Percentiles rank a stretch among this genome's conserved stretches.
Evolutionary conservation across 768 basidiomycete genomes (phyloP).

Genomic region (Phaeotremella skinneri): DNA sequence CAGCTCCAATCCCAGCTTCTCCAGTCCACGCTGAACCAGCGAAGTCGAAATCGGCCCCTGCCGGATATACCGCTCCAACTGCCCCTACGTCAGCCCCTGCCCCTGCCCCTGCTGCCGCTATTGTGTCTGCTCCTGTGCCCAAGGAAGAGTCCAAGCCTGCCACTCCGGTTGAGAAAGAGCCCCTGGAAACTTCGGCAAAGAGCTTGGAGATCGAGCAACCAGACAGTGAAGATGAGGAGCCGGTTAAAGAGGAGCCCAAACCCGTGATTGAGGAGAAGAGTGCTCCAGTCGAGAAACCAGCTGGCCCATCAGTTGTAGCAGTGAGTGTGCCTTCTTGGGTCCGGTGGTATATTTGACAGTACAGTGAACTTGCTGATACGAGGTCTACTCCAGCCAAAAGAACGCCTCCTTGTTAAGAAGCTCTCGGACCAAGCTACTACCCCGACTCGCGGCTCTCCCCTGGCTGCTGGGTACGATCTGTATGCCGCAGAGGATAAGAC

Average conservation of each 20-base stretch:
- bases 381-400: constrained; percentile 40
- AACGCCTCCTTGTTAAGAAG: constrained; percentile 70
- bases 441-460: constrained; percentile 79
- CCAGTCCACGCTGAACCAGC: constrained; percentile 25
- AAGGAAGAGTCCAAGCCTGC: constrained; percentile 19
- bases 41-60: constrained; percentile 17
- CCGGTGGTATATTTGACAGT: too few species aligned
- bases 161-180: constrained; percentile 12
- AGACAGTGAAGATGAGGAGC: constrained; percentile 40
- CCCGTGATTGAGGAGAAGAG: not conserved
- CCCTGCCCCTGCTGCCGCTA: constrained; percentile 14
- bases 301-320: constrained; percentile 9
- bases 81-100: constrained; percentile 17
- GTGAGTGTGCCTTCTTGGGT: constrained; percentile 10
- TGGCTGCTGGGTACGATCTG: constrained; percentile 92
- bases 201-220: constrained; percentile 42
- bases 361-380: too few species aligned
- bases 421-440: constrained; percentile 75
- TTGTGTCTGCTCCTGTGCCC: not conserved
- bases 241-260: constrained; percentile 10
- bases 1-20: constrained; percentile 48
- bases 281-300: not conserved
- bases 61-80: constrained; percentile 7
- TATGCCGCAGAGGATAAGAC: constrained; percentile 80
- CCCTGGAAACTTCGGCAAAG: constrained; percentile 23